These are phyloP conservation scores for carrot (Daucus carota) DNA, from an alignment of 129 eudicot genomes.

Conservation along the genomic window DNA sequence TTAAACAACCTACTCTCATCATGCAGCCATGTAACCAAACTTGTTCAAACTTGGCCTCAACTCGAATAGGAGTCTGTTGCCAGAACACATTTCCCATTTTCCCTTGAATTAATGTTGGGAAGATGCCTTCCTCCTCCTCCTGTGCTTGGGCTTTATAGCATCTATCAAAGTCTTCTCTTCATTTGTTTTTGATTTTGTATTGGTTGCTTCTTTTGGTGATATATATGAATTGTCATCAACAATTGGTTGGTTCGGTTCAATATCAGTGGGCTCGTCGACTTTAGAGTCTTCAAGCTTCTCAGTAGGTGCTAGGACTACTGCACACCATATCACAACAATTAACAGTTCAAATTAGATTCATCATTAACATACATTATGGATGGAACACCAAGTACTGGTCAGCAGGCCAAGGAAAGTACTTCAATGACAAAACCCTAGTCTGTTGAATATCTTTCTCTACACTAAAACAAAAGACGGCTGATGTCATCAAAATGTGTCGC, in stretches of 20 bases:
- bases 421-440: background rate
- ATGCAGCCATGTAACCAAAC: background rate
- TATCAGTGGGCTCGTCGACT: slow-evolving; percentile 18
- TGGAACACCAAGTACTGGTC: background rate
- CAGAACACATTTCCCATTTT: background rate
- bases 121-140: slow-evolving; percentile 55
- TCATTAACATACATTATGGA: background rate
- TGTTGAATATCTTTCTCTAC: too few species aligned
- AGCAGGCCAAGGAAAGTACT: background rate
- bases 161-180: slow-evolving; percentile 51
- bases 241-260: slow-evolving; percentile 18
- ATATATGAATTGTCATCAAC: slow-evolving; percentile 18
- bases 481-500: too few species aligned
- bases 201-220: slow-evolving; percentile 15
- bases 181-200: slow-evolving; percentile 16
- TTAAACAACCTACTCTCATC: background rate
- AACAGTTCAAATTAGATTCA: background rate
- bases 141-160: slow-evolving; percentile 87
- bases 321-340: slow-evolving; percentile 6
- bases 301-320: slow-evolving; percentile 22
- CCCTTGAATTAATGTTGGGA: slow-evolving; percentile 11
- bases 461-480: too few species aligned
- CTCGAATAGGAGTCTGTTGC: background rate
- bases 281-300: slow-evolving; percentile 22
- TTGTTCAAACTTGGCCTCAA: background rate